These are phyloP conservation scores for Capsella bursapastoris DNA, from an alignment of 345 rosid species.

Conservation along the genomic window DNA sequence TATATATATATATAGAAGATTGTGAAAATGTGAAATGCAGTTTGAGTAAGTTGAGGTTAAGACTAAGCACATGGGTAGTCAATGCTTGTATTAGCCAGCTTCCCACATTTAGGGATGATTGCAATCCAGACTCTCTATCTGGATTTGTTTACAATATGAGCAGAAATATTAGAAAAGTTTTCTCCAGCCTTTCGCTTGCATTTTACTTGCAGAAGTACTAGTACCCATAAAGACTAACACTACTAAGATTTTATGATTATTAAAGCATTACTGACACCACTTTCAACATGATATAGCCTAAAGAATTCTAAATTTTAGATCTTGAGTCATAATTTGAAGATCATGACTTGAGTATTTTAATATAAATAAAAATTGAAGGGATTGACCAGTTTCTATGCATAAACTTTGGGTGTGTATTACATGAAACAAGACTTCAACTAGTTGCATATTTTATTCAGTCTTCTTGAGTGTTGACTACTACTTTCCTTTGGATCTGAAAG, in stretches of 20 bases:
- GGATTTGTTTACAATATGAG: slow-evolving; percentile 3
- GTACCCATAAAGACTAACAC: background rate
- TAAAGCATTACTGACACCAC: background rate
- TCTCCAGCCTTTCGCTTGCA: background rate
- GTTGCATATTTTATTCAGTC: slow-evolving; percentile 29
- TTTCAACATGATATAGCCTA: background rate
- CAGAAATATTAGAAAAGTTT: background rate
- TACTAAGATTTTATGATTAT: background rate
- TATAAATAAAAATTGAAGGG: slow-evolving; percentile 10
- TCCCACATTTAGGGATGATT: slow-evolving; percentile 1
- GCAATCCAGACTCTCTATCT: slow-evolving; percentile 10
- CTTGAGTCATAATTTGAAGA: background rate
- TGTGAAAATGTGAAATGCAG: slow-evolving; percentile 15
- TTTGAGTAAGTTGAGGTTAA: slow-evolving; percentile 26
- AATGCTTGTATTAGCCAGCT: slow-evolving; percentile 20
- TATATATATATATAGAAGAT: background rate
- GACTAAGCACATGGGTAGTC: slow-evolving; percentile 23
- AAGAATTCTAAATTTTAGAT: background rate
- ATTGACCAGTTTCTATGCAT: slow-evolving; percentile 13
- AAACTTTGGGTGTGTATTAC: background rate
- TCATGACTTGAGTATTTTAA: slow-evolving; percentile 1
- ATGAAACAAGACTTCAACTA: slow-evolving; percentile 19
- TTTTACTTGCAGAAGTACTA: background rate
- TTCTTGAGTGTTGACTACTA: slow-evolving; percentile 26
- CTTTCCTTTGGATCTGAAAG: slow-evolving; percentile 25